A percentile compares a stretch with the other conserved stretches of the same genome.
Conservation (phyloP, 2,329 filamentous ascomycete species). For the Proliferodiscus dingleyae region DNA sequence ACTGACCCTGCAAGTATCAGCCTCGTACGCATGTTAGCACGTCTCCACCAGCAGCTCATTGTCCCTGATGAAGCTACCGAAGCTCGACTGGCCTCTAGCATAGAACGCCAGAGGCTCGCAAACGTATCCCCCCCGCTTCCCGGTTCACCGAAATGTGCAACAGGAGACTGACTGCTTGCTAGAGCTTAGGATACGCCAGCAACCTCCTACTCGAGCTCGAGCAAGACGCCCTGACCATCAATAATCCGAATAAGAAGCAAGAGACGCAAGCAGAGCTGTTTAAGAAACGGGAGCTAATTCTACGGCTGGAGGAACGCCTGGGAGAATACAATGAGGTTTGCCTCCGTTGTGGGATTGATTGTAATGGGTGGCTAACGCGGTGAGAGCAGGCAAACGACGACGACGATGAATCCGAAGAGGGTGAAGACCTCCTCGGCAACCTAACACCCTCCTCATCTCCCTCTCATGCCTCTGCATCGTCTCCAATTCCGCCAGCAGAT, state of each 20-base stretch:
- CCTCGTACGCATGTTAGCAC: constrained; percentile 59
- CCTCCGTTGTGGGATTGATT: background rate
- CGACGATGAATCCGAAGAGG: constrained; percentile 39
- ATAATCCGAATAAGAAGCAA: constrained; percentile 52
- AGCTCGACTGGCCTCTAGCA: constrained; percentile 54
- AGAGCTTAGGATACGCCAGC: constrained; percentile 71
- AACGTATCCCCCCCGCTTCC: constrained; percentile 39
- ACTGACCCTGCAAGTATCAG: constrained; percentile 33
- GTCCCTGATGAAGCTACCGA: constrained; percentile 56
- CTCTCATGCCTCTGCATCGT: constrained; percentile 13
- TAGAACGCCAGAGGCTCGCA: constrained; percentile 57
- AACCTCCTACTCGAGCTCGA: constrained; percentile 65
- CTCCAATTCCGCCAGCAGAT: constrained; percentile 3
- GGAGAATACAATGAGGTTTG: constrained; percentile 61
- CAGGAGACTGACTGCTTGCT: background rate
- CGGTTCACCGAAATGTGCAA: background rate
- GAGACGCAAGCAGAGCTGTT: constrained; percentile 60
- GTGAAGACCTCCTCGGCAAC: constrained; percentile 52
- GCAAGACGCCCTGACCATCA: constrained; percentile 58
- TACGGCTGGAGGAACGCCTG: constrained; percentile 60
- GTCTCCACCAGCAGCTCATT: constrained; percentile 62
- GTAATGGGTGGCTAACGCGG: constrained; percentile 26
- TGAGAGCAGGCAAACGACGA: constrained; percentile 21
- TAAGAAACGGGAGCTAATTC: constrained; percentile 60
- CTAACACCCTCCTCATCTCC: constrained; percentile 45